Base-by-base conservation (phyloP, 805 yeast genomes). In the Vanderwaltozyma tropicalis region DNA sequence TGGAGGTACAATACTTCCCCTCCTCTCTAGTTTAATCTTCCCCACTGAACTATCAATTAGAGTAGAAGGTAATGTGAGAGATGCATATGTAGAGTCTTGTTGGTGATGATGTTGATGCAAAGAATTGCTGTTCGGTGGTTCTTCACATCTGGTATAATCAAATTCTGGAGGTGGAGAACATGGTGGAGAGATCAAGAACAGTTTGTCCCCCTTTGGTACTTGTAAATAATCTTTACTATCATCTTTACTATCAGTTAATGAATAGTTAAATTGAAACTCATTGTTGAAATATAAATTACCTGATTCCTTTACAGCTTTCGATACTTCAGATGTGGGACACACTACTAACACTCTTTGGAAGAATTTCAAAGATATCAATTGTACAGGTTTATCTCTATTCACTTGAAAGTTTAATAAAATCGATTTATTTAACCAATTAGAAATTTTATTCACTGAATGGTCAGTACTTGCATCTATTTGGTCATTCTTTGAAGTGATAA, bases 181-280 rank as follows among this genome's bases (percentile, higher is more conserved):
- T 14, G 69, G 69, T 6, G 70, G 70, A 0, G 69, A 63, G 5
- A 65, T 59, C 31, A 66, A 41, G 43, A 65, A 66, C 54, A 61
- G 41, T 34, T 57, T 50, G 7, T 53, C 47, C 29, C 55, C 45
- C 31, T 48, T 45, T 9, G 70, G 70, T 10, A 66, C 48, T 32
- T 55, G 31, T 13, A 65, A 42, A 34, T 56, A 57, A 20, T 48
- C 41, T 34, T 39, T 44, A 4, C 24, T 8, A 16, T 30, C 18
- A 9, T 29, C 27, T n/a, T 21, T 18, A 2, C 44, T 39, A 34
- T 49, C 46, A 2, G 43, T 32, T 27, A 45, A 18, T 1, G 59
- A 47, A 32, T 45, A 53, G 28, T 18, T 39, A 10, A 47, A 46
- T 11, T 31, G 34, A 13, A 45, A 28, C 10, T 21, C 15, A 1